phyloP scores from a whole-genome alignment of 2,329 filamentous ascomycete species.

The Calcarisporium arbuscula region DNA sequence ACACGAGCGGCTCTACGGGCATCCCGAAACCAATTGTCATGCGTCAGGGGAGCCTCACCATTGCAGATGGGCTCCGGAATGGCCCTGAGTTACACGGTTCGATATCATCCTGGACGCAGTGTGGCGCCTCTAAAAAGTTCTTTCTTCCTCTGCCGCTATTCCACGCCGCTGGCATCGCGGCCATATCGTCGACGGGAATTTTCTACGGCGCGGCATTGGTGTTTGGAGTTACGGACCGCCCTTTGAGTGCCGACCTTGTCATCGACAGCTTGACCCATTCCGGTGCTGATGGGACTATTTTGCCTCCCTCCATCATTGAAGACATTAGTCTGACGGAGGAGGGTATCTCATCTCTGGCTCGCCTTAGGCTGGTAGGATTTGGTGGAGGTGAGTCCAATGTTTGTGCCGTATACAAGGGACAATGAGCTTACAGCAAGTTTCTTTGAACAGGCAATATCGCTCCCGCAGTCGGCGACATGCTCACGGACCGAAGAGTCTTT shows the following conservation, averaged over 20 bases:
- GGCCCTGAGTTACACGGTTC: conserved; percentile 17
- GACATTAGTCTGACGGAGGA: conserved; percentile 30
- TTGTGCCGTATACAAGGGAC: too few species aligned
- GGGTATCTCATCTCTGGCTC: conserved; percentile 21
- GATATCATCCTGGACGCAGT: background rate
- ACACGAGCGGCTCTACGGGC: conserved; percentile 11
- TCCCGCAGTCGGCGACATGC: conserved; percentile 27
- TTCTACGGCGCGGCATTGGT: conserved; percentile 21
- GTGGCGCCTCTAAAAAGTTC: conserved; percentile 3
- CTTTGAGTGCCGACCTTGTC: conserved; percentile 26
- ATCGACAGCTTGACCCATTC: conserved; percentile 22
- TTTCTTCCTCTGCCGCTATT: conserved; percentile 27
- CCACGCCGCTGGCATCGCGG: conserved; percentile 28
- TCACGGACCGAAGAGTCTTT: conserved; percentile 26
- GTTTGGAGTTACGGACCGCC: conserved; percentile 24
- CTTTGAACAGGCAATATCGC: conserved; percentile 27
- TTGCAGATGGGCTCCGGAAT: conserved; percentile 23
- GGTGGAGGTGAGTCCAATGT: conserved; percentile 26
- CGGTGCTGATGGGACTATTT: conserved; percentile 18
- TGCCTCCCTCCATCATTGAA: conserved; percentile 35
- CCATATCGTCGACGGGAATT: conserved; percentile 16
- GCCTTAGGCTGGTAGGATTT: conserved; percentile 25
- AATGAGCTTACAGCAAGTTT: too few species aligned
- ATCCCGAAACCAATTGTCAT: conserved; percentile 26
- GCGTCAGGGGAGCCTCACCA: conserved; percentile 28